These are phyloP conservation scores for Diversispora epigaea DNA, from an alignment of 192 early-diverging fungal species.

Conservation along the genomic window DNA sequence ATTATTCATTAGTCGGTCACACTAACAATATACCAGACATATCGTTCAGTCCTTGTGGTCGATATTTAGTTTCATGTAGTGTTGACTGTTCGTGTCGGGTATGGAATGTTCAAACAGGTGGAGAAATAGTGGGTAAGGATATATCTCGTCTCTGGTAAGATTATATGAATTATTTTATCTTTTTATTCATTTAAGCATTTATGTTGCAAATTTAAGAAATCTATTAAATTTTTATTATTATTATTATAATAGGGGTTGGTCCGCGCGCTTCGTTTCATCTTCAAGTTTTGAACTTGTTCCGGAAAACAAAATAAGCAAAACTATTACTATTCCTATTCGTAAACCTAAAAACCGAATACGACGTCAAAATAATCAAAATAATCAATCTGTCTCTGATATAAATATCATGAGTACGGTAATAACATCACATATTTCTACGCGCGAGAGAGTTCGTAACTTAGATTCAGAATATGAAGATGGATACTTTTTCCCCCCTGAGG, in stretches of 20 bases:
- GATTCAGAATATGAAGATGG: not conserved
- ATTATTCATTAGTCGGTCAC: slow-evolving; percentile 51
- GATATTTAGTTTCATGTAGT: slow-evolving; percentile 54
- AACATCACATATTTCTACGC: not conserved
- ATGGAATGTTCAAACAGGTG: slow-evolving; percentile 40
- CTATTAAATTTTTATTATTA: not conserved
- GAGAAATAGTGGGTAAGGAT: not conserved
- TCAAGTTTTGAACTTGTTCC: not conserved
- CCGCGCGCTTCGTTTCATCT: slow-evolving; percentile 17
- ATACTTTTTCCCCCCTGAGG: not conserved
- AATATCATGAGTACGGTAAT: not conserved
- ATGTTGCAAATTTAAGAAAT: not conserved
- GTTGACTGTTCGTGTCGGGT: slow-evolving; percentile 55
- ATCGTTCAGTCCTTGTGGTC: slow-evolving; percentile 53
- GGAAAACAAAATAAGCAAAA: not conserved
- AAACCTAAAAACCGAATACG: not conserved
- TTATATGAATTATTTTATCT: not conserved
- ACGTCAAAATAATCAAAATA: not conserved
- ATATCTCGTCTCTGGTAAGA: not conserved
- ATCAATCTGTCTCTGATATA: not conserved
- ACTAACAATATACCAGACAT: slow-evolving; percentile 62
- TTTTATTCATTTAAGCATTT: not conserved
- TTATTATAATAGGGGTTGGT: slow-evolving; percentile 22
- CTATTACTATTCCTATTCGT: not conserved
- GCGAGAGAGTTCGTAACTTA: not conserved